Evolutionary conservation across 75 land plant genomes (phyloP).

Genomic region (Sequoia sempervirens): DNA sequence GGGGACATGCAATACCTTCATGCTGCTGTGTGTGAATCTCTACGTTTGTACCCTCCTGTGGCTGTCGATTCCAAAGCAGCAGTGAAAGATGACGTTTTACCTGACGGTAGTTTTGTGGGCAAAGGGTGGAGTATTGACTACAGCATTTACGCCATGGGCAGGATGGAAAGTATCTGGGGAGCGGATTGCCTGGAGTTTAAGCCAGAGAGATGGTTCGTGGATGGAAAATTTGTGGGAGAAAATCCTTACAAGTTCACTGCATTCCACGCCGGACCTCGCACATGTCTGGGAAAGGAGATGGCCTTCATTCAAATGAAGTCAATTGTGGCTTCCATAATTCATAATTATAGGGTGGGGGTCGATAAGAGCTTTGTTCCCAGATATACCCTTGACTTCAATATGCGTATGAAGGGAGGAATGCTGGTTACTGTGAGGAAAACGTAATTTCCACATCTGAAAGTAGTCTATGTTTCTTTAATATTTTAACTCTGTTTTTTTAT

Average conservation of each 20-base stretch:
- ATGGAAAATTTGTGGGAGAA: no score
- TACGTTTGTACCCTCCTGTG: slow-evolving; percentile 41
- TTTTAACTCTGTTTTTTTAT: no score
- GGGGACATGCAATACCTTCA: slow-evolving; percentile 28
- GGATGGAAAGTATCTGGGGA: no score
- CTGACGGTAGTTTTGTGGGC: slow-evolving; percentile 2
- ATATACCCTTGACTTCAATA: not conserved
- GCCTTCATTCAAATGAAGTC: slow-evolving; percentile 5
- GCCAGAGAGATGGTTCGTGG: no score
- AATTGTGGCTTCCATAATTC: not conserved
- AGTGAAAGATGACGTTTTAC: not conserved
- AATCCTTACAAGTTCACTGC: not conserved
- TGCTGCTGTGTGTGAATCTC: slow-evolving; percentile 34
- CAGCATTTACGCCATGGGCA: not conserved
- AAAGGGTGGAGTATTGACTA: slow-evolving; percentile 5
- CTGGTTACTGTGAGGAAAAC: not conserved
- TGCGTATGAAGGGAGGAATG: not conserved
- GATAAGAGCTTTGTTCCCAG: not conserved
- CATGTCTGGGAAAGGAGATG: slow-evolving; percentile 9
- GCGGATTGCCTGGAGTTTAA: no score
- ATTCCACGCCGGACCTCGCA: slow-evolving; percentile 26
- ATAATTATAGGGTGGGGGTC: not conserved
- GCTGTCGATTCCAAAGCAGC: slow-evolving; percentile 12
- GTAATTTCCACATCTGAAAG: no score
- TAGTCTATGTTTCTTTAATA: no score